Conservation (phyloP, 2,329 filamentous ascomycete genomes). For the Aspergillaceae sp. region DNA sequence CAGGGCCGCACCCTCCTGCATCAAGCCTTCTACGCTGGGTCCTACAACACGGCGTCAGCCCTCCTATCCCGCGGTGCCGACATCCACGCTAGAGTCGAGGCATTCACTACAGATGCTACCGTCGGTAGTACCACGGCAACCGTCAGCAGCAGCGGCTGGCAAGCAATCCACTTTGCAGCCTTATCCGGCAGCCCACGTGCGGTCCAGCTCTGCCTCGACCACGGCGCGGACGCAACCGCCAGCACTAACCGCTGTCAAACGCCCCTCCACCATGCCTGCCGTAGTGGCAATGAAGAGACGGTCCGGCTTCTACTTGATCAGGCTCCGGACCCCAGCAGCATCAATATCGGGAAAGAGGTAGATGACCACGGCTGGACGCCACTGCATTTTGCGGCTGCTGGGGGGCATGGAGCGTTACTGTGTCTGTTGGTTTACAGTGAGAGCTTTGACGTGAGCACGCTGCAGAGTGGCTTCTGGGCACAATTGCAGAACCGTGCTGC, state of each 20-base stretch:
- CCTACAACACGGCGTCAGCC: not conserved
- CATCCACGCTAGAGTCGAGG: not conserved
- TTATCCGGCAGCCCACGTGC: not conserved
- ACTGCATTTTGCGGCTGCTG: not conserved
- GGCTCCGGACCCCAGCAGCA: not conserved
- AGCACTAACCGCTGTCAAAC: not conserved
- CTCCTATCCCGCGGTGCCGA: not conserved
- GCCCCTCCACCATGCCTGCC: slow-evolving; percentile 3
- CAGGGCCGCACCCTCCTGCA: not conserved
- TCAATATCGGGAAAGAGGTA: not conserved
- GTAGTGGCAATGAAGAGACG: not conserved
- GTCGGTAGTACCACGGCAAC: too few relatives aligned
- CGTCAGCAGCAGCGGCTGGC: not conserved
- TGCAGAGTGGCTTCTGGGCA: not conserved
- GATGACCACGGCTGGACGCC: not conserved
- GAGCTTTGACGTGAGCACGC: not conserved
- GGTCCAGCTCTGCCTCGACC: not conserved
- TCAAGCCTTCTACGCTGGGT: not conserved
- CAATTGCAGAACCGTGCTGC: slow-evolving; percentile 2
- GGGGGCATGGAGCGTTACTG: not conserved
- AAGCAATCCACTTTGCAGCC: not conserved
- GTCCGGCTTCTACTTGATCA: slow-evolving; percentile 1
- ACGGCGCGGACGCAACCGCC: not conserved
- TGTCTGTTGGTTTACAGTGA: not conserved
- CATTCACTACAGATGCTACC: too few relatives aligned